A percentile compares a stretch with the other conserved stretches of the same genome.
Evolutionary conservation across 163 green algal genomes (phyloP).

Genomic region (Chloromonas sp.): DNA sequence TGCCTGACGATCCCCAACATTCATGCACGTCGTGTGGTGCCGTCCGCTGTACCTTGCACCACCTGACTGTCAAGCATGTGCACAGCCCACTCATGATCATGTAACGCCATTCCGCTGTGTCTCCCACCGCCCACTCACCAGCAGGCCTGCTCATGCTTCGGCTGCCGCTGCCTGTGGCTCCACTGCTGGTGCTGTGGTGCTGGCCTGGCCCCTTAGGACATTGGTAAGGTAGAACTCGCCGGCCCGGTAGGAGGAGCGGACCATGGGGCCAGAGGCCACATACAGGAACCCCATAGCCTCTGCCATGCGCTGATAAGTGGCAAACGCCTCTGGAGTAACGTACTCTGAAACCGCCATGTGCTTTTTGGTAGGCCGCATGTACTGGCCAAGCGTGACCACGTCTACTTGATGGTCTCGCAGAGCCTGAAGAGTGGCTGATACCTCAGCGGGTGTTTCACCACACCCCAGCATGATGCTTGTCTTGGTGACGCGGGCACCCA

Average conservation of each 20-base stretch:
- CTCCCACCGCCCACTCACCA: no score
- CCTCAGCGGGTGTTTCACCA: constrained; percentile 83
- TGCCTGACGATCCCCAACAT: no score
- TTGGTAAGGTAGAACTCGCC: constrained; percentile 84
- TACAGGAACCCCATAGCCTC: constrained; percentile 89
- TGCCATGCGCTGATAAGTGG: constrained; percentile 48
- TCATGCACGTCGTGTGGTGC: no score
- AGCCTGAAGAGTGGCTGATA: constrained; percentile 41
- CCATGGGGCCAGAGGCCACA: constrained; percentile 86
- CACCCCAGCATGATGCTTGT: constrained; percentile 96
- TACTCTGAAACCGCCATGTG: constrained; percentile 97
- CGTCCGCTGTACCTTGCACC: no score
- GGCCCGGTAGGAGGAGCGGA: constrained; percentile 89
- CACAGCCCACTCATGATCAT: no score
- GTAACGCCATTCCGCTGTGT: no score
- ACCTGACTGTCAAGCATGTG: no score
- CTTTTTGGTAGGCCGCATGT: constrained; percentile 95
- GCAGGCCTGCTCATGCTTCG: background rate
- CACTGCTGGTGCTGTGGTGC: background rate
- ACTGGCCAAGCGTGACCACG: constrained; percentile 97
- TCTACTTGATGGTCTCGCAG: constrained; percentile 66
- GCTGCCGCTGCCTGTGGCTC: background rate
- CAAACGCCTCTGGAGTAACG: constrained; percentile 93
- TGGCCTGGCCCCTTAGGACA: constrained; percentile 32
- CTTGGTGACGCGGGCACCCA: constrained; percentile 74